phyloP scores from a whole-genome alignment of 208 protist genomes.

The Balamuthia mandrillaris region DNA sequence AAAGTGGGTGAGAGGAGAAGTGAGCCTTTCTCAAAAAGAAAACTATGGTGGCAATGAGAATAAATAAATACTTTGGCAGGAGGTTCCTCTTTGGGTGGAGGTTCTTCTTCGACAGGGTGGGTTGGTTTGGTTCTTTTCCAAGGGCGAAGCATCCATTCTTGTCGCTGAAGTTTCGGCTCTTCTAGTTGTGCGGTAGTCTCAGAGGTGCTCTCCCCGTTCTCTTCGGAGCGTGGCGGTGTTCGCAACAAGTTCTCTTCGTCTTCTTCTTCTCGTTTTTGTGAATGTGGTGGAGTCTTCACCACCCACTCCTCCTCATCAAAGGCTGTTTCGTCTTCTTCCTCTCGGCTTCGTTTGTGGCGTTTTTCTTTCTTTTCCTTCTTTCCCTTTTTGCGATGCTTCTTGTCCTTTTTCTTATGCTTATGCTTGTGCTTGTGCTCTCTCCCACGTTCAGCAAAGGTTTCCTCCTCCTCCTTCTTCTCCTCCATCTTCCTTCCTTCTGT shows the following conservation, averaged over 20 bases:
- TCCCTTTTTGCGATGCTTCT: background rate
- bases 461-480: background rate
- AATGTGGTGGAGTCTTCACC: background rate
- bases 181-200: background rate
- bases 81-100: background rate
- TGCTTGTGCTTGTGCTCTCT: background rate
- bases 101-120: background rate
- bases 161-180: background rate
- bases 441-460: background rate
- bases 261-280: background rate
- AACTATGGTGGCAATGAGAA: background rate
- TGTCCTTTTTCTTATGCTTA: background rate
- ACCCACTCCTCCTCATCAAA: background rate
- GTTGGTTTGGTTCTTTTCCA: background rate
- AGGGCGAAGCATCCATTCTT: background rate
- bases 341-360: background rate
- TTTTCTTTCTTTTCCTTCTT: background rate
- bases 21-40: background rate
- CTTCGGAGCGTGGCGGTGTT: background rate
- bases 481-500: no score
- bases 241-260: background rate
- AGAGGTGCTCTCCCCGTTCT: background rate
- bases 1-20: background rate
- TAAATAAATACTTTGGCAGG: background rate
- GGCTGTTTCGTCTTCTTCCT: background rate